Evolutionary conservation across 495 filamentous ascomycete species (phyloP), one percentile per base, ranked within the genome.

Genomic region (Hypoxylon cercidicola): DNA sequence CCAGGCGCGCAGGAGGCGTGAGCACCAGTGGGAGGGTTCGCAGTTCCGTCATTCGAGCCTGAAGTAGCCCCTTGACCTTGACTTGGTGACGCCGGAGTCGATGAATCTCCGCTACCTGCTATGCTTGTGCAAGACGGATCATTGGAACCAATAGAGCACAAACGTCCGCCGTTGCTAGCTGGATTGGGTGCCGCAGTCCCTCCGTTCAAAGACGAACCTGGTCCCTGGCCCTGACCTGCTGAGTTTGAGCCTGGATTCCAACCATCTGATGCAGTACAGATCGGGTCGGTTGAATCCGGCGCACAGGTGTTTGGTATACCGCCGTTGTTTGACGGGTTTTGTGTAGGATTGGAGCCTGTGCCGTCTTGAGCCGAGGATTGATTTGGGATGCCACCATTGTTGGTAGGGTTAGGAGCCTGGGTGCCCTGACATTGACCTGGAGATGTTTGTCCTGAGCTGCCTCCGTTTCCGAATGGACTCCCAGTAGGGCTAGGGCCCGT

Each of bases 351-450:
- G 11, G 25, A 28, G 3, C 25, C 20, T 21, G 18, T 11, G 18
- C 18, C 23, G 12, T 11, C 43, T 32, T 48, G 45, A 15, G 21
- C 25, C 11, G 34, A 12, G 4, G 34, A 2, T 43, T 43, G 40
- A 19, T 19, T 19, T 48, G 20, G 20, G 12, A 25, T 48, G 45
- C 20, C 45, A 13, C 45, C 45, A 15, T 48, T 48, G 11, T 25
- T 7, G 4, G 32, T 50, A 15, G 50, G 50, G 11, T 21, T 49
- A 11, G 51, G 52, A 49, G 15, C 23, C 3, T 15, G 28, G 5
- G 54, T 57, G 21, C 49, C 61, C 21, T 59, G 59, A 28, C 55
- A 37, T 44, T 54, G 32, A 2, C 47, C 34, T 21, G 64, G 55
- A 0, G 56, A 47, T 3, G 49, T 64, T 35, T 58, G 53, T 2